Evolutionary conservation across 148 eudicot genomes (phyloP).

Genomic region (Salicornia ramosissima): DNA sequence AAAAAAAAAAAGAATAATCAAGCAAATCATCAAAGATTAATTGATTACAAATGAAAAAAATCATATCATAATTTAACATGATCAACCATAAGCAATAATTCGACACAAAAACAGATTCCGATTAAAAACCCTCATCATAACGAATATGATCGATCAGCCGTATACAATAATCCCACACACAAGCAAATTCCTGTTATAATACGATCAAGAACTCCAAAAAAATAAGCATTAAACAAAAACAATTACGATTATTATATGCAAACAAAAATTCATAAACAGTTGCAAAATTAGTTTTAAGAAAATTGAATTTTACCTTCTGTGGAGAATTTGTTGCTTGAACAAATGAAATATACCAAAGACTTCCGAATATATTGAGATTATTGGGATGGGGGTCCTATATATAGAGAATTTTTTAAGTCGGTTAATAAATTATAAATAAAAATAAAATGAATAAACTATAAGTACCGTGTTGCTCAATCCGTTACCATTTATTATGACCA

Average conservation of each 20-base stretch:
- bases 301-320: neutral
- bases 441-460: too few relatives aligned
- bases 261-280: neutral
- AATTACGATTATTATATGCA: neutral
- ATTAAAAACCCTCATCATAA: too few relatives aligned
- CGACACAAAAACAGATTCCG: too few relatives aligned
- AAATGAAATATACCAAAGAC: neutral
- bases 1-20: too few relatives aligned
- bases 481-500: too few relatives aligned
- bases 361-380: neutral
- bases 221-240: neutral
- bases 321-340: neutral
- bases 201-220: neutral
- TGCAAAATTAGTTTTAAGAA: too few relatives aligned
- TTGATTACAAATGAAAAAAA: too few relatives aligned
- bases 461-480: too few relatives aligned
- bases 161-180: too few relatives aligned
- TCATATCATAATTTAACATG: too few relatives aligned
- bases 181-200: neutral
- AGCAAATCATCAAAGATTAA: too few relatives aligned
- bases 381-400: neutral
- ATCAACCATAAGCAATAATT: too few relatives aligned
- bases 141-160: neutral
- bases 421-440: neutral
- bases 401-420: slow-evolving; percentile 8